Base-by-base conservation (phyloP, 139 green algal genomes). In the Gonium pectorale region DNA sequence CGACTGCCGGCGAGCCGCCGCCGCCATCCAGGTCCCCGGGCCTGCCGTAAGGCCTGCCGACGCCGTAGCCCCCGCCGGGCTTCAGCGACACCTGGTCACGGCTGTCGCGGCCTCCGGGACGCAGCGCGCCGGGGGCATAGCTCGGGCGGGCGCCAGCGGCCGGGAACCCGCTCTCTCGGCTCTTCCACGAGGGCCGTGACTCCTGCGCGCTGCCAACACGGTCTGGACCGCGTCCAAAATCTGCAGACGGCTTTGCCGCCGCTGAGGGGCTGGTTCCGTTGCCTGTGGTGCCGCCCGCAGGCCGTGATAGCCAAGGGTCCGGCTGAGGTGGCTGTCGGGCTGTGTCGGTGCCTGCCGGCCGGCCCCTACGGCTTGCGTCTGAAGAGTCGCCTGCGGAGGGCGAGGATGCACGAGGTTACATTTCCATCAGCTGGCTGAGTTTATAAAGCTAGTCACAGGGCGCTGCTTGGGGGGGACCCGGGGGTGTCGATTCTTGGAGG, bases 151-250 rank as follows among this genome's bases (percentile, higher is more conserved):
- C 49, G 71, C 31, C 37, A 11, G 46, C 24, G 35, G 13, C n/a
- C 27, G 68, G 26, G 41, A 31, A 60, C n/a, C 19, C 22, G 56
- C 68, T 60, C 9, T 77, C 68, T 8, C 68, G 71, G 49, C 49
- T 5, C 35, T 79, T 79, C 71, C 71, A 79, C 13, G 49, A 79
- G 40, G 49, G 71, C n/a, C n/a, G n/a, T n/a, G n/a, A n/a, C 13
- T 79, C 71, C 0, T 31, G 22, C 3, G 35, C 40, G 24, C 51
- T 46, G 59, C 3, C 27, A 5, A 5, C 71, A 15, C 46, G 33
- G 31, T 66, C 71, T 24, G 31, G 24, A 21, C 17, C 31, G 22
- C 71, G 49, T 2, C 33, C 33, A 17, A 79, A 79, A 7, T 79
- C 71, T 5, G 31, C 0, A 37, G n/a, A n/a, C 49, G 13, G 49